Evolutionary conservation across 305 asterid species (phyloP).

Genomic region (Withania somnifera): DNA sequence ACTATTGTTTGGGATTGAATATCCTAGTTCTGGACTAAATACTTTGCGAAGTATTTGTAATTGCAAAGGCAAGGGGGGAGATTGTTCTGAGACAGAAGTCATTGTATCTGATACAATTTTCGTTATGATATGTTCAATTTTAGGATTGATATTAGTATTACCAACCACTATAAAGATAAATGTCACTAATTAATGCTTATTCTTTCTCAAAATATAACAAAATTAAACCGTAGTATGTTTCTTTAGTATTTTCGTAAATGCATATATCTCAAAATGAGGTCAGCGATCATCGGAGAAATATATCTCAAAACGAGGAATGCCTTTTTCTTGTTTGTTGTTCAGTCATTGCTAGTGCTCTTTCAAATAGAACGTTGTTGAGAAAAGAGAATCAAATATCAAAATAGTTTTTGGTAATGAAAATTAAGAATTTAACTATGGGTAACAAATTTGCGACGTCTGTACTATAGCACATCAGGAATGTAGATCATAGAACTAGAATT

Average conservation of each 20-base stretch:
- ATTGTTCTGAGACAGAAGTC: not conserved
- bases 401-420: not conserved
- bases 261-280: not conserved
- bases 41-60: not conserved
- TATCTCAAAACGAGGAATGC: not conserved
- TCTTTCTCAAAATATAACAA: not conserved
- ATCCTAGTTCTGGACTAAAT: not conserved
- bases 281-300: too few relatives aligned
- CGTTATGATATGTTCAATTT: not conserved
- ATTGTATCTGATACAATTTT: not conserved
- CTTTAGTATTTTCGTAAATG: not conserved
- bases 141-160: not conserved
- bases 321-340: too few relatives aligned
- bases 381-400: not conserved
- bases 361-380: not conserved
- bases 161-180: not conserved
- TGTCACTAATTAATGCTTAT: not conserved
- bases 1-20: not conserved
- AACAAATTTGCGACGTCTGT: not conserved
- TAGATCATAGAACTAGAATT: not conserved
- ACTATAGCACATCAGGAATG: not conserved
- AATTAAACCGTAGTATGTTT: not conserved
- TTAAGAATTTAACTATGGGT: not conserved
- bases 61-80: not conserved
- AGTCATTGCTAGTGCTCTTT: not conserved